phyloP scores from a whole-genome alignment of 2,329 filamentous ascomycete species.

The Coniochaeta ligniaria region DNA sequence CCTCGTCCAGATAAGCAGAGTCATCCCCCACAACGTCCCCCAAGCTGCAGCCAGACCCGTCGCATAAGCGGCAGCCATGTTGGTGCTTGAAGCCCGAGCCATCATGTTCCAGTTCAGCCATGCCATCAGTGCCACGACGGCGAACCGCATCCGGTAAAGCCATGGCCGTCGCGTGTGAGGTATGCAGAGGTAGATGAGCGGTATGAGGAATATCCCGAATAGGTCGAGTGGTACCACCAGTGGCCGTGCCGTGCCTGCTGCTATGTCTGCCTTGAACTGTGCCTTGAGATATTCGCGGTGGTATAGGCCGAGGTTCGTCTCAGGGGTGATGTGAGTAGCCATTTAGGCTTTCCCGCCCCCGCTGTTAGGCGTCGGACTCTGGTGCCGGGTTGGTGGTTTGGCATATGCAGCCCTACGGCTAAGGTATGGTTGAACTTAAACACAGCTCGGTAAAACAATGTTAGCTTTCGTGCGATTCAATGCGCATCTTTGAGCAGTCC shows the following conservation, averaged over 20 bases:
- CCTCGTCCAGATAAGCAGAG: slow-evolving; percentile 43
- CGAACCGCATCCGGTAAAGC: slow-evolving; percentile 43
- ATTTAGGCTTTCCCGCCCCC: neutral
- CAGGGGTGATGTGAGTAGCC: neutral
- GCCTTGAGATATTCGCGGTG: slow-evolving; percentile 24
- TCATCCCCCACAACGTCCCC: slow-evolving; percentile 40
- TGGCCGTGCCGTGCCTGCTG: slow-evolving; percentile 21
- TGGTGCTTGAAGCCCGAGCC: slow-evolving; percentile 37
- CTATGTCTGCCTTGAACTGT: slow-evolving; percentile 25
- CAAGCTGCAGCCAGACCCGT: slow-evolving; percentile 42
- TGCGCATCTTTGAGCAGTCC: neutral
- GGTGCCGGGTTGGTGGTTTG: neutral
- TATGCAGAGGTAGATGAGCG: slow-evolving; percentile 47
- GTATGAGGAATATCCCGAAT: slow-evolving; percentile 38
- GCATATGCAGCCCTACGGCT: neutral
- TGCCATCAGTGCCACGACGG: slow-evolving; percentile 35
- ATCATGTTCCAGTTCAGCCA: slow-evolving; percentile 36
- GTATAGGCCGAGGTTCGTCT: slow-evolving; percentile 9
- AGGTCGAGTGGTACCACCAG: slow-evolving; percentile 46
- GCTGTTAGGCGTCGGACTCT: neutral
- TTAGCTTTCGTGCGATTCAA: neutral
- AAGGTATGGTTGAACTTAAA: neutral
- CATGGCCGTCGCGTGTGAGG: slow-evolving; percentile 43
- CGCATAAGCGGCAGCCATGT: slow-evolving; percentile 42
- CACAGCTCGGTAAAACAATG: neutral